These are phyloP conservation scores for Erodium moschatum DNA, from an alignment of 441 rosid genomes.

Conservation along the genomic window DNA sequence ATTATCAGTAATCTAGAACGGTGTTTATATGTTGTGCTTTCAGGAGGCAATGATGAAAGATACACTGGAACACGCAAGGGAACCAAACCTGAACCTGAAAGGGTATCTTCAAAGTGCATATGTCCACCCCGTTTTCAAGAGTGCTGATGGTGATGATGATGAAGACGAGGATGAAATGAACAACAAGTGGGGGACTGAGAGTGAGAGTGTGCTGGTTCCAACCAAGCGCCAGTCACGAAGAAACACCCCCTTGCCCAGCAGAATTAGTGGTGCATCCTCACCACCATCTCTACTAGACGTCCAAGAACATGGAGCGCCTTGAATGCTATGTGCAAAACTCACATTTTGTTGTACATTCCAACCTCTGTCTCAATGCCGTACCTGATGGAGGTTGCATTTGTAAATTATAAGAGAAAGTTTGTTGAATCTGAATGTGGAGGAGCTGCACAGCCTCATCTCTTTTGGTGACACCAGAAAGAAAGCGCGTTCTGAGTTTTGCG, in stretches of 20 bases:
- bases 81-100: constrained; percentile 66
- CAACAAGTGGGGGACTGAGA: constrained; percentile 32
- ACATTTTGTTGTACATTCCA: neutral
- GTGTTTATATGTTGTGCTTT: constrained; percentile 11
- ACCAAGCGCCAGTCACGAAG: constrained; percentile 71
- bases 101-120: constrained; percentile 64
- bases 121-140: constrained; percentile 61
- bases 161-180: constrained; percentile 25
- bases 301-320: constrained; percentile 20
- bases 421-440: neutral
- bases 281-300: constrained; percentile 37
- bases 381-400: neutral
- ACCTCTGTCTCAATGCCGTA: neutral
- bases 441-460: neutral
- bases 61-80: constrained; percentile 66
- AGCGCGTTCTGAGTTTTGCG: neutral
- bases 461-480: neutral
- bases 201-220: constrained; percentile 50
- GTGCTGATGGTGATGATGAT: constrained; percentile 28
- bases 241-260: constrained; percentile 75
- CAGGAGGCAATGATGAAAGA: constrained; percentile 98
- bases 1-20: neutral
- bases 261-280: constrained; percentile 47
- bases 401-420: neutral
- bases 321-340: neutral